Evolutionary conservation across 108 stramenopile genomes (phyloP).

Genomic region (Chaetoceros muelleri): DNA sequence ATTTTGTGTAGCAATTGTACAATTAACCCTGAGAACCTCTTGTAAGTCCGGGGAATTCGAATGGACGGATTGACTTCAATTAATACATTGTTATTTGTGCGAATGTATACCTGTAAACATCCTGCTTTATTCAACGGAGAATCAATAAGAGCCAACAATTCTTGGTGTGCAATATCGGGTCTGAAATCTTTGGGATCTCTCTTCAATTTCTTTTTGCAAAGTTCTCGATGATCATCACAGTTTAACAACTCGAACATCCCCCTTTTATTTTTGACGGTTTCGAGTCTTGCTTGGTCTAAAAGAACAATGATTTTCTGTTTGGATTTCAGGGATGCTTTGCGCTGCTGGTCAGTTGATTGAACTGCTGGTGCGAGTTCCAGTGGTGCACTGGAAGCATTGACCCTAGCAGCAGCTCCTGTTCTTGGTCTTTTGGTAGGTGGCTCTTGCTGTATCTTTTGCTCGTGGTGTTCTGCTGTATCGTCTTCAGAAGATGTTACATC

Average conservation of each 20-base stretch:
- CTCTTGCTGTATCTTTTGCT: neutral
- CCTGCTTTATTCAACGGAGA: conserved; percentile 97
- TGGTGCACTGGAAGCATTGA: conserved; percentile 20
- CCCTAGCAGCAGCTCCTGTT: too few relatives aligned
- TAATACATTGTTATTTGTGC: conserved; percentile 85
- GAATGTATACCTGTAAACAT: conserved; percentile 85
- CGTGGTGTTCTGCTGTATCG: neutral
- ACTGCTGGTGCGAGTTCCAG: conserved; percentile 45
- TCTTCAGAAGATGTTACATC: neutral
- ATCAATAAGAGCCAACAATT: conserved; percentile 91
- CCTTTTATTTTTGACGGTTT: conserved; percentile 94
- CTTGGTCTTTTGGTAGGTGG: conserved; percentile 37
- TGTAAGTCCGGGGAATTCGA: conserved; percentile 96
- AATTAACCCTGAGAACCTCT: conserved; percentile 85
- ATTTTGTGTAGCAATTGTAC: conserved; percentile 98
- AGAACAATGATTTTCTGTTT: conserved; percentile 61
- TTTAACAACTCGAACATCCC: conserved; percentile 94
- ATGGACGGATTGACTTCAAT: conserved; percentile 92
- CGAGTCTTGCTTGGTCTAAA: conserved; percentile 90
- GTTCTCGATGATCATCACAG: conserved; percentile 95
- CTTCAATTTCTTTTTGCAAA: conserved; percentile 83
- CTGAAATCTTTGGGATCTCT: conserved; percentile 89
- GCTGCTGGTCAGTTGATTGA: conserved; percentile 15
- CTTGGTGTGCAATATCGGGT: conserved; percentile 98
- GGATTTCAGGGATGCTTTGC: conserved; percentile 14